Evolutionary conservation across 768 basidiomycete genomes (phyloP), one percentile per base, ranked within the genome.

Genomic region (Rubroboletus satanas): DNA sequence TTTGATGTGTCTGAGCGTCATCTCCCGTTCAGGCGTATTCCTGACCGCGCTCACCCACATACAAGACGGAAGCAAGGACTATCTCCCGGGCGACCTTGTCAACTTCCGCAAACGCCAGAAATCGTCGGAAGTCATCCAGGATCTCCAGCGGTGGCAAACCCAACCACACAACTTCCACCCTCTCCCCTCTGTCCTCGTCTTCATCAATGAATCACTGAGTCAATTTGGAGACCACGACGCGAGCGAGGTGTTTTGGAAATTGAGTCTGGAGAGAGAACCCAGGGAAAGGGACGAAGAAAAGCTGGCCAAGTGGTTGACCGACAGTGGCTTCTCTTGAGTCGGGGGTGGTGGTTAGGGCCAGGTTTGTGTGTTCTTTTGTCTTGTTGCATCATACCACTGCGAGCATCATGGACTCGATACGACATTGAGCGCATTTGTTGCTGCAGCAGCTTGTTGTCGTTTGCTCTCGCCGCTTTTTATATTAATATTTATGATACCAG

Each of bases 101-200:
- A 84, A 84, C 69, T 84, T 84, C 55, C 73, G 73, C 58, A 84
- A 84, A 63, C 76, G 83, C 7, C 73, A 76, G 29, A 76, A 80
- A 51, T 68, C 77, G 9, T 80, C 83, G 5, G 82, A 82, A 56
- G 76, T 83, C 36, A 71, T 84, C 21, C 74, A 78, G 39, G 82
- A 83, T 64, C 80, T 84, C 51, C 77, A 82, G 58, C 75, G 78
- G 26, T 82, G 82, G 68, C 83, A 84, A 58, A 69, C 73, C 11
- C 75, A 76, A 39, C 77, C 78, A 0, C 84, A 83, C 69, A 83
- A 82, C 60, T 74, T 84, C n/a, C 71, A 73, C 9, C 69, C 69
- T 4, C 73, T 80, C 12, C 71, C 72, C 0, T 57, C 71, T 1
- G 74, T 84, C 9, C 72, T 75, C 28, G 71, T 69, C n/a, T 80